These are phyloP conservation scores for Colletotrichum acutatum DNA, from an alignment of 2,329 filamentous ascomycete species.

Conservation along the genomic window DNA sequence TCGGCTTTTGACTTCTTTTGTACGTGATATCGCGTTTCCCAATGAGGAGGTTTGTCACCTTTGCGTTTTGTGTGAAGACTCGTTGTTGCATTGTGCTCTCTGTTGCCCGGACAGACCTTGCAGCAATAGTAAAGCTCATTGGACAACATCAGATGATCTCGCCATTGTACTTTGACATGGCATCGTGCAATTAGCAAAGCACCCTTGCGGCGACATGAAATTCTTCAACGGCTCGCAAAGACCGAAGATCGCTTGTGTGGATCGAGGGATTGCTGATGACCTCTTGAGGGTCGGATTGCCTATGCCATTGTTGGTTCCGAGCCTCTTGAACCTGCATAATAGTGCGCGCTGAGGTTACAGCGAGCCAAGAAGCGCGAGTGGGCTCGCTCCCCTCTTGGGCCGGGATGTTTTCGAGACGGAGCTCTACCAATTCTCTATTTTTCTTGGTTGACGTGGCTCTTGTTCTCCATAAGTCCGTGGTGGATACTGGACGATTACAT, in stretches of 20 bases:
- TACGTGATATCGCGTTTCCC: not conserved
- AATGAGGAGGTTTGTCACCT: not conserved
- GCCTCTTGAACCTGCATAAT: constrained; percentile 31
- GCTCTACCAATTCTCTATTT: not conserved
- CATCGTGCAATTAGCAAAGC: not conserved
- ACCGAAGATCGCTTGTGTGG: constrained; percentile 32
- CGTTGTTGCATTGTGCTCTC: not conserved
- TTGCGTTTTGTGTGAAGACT: not conserved
- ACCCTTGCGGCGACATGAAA: constrained; percentile 29
- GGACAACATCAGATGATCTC: constrained; percentile 19
- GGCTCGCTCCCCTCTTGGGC: constrained; percentile 13
- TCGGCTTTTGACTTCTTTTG: not conserved
- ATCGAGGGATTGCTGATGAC: constrained; percentile 28
- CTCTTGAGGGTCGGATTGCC: constrained; percentile 15
- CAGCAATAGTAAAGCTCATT: not conserved
- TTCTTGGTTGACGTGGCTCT: constrained; percentile 20
- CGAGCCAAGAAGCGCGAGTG: constrained; percentile 9
- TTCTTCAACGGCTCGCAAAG: constrained; percentile 33
- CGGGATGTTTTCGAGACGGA: constrained; percentile 33
- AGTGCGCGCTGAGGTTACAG: constrained; percentile 23
- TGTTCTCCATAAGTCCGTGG: constrained; percentile 13
- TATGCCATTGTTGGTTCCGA: constrained; percentile 32
- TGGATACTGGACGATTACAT: constrained; percentile 1
- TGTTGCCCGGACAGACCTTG: not conserved
- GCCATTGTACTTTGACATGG: not conserved